Evolutionary conservation across 2,329 filamentous ascomycete genomes (phyloP).

Genomic region (Aureobasidium mangrovei): DNA sequence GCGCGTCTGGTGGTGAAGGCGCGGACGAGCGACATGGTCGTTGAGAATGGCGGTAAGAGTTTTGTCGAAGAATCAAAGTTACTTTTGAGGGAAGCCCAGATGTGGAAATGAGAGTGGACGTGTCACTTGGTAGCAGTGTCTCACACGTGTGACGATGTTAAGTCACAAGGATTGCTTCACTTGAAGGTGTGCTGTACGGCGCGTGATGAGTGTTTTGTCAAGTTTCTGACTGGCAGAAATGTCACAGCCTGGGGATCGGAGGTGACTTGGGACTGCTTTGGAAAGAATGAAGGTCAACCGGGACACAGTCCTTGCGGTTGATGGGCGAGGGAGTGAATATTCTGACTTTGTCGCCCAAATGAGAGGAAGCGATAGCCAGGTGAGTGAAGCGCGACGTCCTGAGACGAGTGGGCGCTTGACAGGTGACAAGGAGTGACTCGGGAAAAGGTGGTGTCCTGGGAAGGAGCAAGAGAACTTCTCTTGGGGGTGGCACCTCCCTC

Average conservation of each 20-base stretch:
- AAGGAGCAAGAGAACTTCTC: conserved; percentile 10
- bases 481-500: conserved; percentile 7
- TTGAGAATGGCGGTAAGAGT: neutral
- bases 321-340: conserved; percentile 8
- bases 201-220: conserved; percentile 8
- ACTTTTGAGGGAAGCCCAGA: conserved; percentile 1
- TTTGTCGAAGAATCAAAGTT: neutral
- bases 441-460: conserved; percentile 8
- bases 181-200: conserved; percentile 2
- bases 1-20: conserved; percentile 62
- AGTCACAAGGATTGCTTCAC: conserved; percentile 3
- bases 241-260: conserved; percentile 6
- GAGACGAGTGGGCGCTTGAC: conserved; percentile 10
- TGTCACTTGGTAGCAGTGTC: conserved; percentile 9
- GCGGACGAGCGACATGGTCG: conserved; percentile 53
- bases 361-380: conserved; percentile 13
- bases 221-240: conserved; percentile 11
- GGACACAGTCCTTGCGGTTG: conserved; percentile 14
- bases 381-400: conserved; percentile 4
- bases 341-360: conserved; percentile 9
- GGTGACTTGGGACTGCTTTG: neutral
- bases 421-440: conserved; percentile 11
- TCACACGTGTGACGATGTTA: conserved; percentile 7
- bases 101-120: conserved; percentile 1
- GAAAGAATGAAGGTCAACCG: conserved; percentile 13